These are phyloP conservation scores for Astragalus glycyphyllos DNA, from an alignment of 306 rosid genomes.

Conservation along the genomic window DNA sequence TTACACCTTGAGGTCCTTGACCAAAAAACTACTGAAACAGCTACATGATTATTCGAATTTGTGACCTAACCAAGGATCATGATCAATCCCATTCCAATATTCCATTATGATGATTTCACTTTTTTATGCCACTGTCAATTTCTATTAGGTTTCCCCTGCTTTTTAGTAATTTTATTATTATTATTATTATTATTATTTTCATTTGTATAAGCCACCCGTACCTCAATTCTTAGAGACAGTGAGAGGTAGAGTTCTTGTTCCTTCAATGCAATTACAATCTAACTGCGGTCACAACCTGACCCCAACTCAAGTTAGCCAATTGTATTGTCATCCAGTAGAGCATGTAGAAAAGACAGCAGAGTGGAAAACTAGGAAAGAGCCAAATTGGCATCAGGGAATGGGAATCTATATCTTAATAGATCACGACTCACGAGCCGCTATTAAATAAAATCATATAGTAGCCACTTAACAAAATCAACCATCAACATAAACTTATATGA, in stretches of 20 bases:
- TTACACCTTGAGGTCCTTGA: not conserved
- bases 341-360: not conserved
- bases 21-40: not conserved
- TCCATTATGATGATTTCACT: not conserved
- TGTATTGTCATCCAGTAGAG: no score
- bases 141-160: not conserved
- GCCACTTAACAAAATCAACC: no score
- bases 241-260: no score
- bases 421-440: no score
- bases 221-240: no score
- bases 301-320: not conserved
- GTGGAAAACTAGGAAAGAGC: constrained; percentile 24
- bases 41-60: not conserved
- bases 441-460: no score
- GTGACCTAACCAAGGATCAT: not conserved
- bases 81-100: not conserved
- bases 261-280: constrained; percentile 10
- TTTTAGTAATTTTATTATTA: not conserved
- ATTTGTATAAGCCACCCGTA: no score
- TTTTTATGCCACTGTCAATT: not conserved
- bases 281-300: not conserved
- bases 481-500: no score
- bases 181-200: no score
- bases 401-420: no score
- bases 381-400: constrained; percentile 7